Conservation (phyloP, 495 filamentous ascomycete species). For the Lepidopterella palustris region DNA sequence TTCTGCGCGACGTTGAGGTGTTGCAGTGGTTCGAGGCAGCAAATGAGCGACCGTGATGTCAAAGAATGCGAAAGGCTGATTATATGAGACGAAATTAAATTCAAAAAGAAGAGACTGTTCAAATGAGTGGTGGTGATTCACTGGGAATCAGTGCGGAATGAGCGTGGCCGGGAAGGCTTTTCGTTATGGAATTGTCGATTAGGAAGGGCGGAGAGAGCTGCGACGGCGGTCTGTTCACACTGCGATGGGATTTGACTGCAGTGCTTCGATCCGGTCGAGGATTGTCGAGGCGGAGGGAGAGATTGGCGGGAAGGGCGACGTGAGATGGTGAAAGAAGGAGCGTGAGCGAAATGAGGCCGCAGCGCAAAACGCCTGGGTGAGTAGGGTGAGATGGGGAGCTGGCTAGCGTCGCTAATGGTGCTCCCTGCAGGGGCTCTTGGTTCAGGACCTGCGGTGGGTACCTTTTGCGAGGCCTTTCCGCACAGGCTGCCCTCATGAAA, state of each 20-base stretch:
- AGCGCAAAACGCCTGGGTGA: not conserved
- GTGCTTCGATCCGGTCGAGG: slow-evolving; percentile 19
- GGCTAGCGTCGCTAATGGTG: not conserved
- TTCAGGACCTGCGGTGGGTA: not conserved
- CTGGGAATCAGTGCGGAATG: slow-evolving; percentile 14
- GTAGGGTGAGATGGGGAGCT: not conserved
- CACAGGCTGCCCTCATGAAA: not conserved
- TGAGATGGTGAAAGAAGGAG: slow-evolving; percentile 7
- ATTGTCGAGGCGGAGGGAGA: slow-evolving; percentile 16
- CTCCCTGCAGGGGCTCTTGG: not conserved
- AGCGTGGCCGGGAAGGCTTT: slow-evolving; percentile 15
- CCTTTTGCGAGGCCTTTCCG: not conserved
- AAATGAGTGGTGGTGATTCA: slow-evolving; percentile 18
- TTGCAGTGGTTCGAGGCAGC: slow-evolving; percentile 3
- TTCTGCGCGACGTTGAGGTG: not conserved
- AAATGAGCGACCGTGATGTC: slow-evolving; percentile 13
- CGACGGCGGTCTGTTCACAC: slow-evolving; percentile 22
- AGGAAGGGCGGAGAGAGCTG: slow-evolving; percentile 7
- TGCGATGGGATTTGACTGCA: slow-evolving; percentile 8
- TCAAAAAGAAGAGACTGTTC: slow-evolving; percentile 11
- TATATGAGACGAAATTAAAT: not conserved
- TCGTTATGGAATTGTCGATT: not conserved
- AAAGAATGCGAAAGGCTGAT: slow-evolving; percentile 3
- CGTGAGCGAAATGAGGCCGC: not conserved
- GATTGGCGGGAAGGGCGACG: not conserved